These are phyloP conservation scores for Diplodia scrobiculata DNA, from an alignment of 2,329 filamentous ascomycete genomes.

Conservation along the genomic window DNA sequence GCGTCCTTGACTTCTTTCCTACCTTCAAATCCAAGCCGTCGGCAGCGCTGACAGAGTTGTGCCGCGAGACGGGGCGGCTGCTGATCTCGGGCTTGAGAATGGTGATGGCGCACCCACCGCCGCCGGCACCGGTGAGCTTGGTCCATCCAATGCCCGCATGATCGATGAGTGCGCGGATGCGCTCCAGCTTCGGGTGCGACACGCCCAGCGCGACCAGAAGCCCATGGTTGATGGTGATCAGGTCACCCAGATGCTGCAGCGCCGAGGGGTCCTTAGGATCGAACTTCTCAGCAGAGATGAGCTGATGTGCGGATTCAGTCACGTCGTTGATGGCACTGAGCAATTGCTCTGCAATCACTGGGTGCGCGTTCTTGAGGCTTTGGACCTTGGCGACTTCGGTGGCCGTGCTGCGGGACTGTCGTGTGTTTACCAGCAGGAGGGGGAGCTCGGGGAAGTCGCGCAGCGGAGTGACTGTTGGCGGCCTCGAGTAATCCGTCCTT, in stretches of 20 bases:
- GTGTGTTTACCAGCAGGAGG: constrained; percentile 85
- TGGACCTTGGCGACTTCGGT: constrained; percentile 85
- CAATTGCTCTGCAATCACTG: constrained; percentile 75
- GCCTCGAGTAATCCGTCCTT: constrained; percentile 72
- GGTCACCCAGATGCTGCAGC: constrained; percentile 75
- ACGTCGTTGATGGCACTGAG: constrained; percentile 82
- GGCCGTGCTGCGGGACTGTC: constrained; percentile 80
- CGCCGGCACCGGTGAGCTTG: constrained; percentile 92
- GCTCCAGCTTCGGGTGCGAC: constrained; percentile 89
- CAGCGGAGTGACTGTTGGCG: constrained; percentile 73
- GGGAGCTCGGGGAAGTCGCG: constrained; percentile 91
- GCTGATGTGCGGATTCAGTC: constrained; percentile 59
- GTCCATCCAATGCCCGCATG: constrained; percentile 92
- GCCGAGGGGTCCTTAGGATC: constrained; percentile 64
- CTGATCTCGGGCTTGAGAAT: constrained; percentile 68
- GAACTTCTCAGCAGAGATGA: constrained; percentile 64
- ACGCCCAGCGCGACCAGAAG: constrained; percentile 88
- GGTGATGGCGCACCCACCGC: constrained; percentile 93
- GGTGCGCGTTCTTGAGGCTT: constrained; percentile 69
- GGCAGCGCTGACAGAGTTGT: constrained; percentile 1
- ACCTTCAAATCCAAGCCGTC: constrained; percentile 43
- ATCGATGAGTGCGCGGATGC: constrained; percentile 81
- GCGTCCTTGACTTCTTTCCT: constrained; percentile 50
- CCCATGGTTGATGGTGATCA: constrained; percentile 93
- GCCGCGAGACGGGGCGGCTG: constrained; percentile 30